Base-by-base conservation (phyloP, 2,329 filamentous ascomycete species). In the Pseudogymnoascus sp. region DNA sequence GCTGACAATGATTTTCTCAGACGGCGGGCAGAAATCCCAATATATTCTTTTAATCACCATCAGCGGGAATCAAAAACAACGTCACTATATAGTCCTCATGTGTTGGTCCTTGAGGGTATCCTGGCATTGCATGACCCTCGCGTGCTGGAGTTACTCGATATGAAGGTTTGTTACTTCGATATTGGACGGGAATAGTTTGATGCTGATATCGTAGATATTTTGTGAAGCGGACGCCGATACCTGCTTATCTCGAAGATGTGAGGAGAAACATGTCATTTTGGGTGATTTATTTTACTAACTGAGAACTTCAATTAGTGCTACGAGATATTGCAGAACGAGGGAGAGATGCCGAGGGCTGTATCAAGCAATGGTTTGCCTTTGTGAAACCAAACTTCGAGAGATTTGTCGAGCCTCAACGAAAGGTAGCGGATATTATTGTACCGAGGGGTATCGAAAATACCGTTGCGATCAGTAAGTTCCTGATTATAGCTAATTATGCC, bases 371-470 rank as follows among this genome's bases (percentile, higher is more conserved):
- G 95, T 97, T 98, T 75, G 80, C 79, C 10, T 99, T 90, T 74
- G 95, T 99, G 48, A 99, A 99, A 77, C 95, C 95, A 2, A 98
- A 98, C 73, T 98, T 96, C 71, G 90, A 93, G 75, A 91, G 89
- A 81, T 98, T 85, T 73, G 95, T 99, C 64, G 89, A 96, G 67
- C 95, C 95, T 36, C 95, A 99, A 75, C 84, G 92, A 63, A 89
- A 92, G 69, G 87, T 93, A 60, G 92, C 92, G 70, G 87, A 99
- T 74, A 89, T 99, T 63, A 98, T 99, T 65, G 90, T 99, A 8
- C 95, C 95, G 2, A 85, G 95, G 71, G 95, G 95, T 23, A 92
- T 98, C 68, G 91, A 99, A 75, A 99, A 99, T 73, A 86, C 86
- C 68, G 95, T 96, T 23, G 95, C 95, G 4, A 96, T 99, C 73